Base-by-base conservation (phyloP, 192 early-diverging fungal genomes). In the Coemansia sp. region DNA sequence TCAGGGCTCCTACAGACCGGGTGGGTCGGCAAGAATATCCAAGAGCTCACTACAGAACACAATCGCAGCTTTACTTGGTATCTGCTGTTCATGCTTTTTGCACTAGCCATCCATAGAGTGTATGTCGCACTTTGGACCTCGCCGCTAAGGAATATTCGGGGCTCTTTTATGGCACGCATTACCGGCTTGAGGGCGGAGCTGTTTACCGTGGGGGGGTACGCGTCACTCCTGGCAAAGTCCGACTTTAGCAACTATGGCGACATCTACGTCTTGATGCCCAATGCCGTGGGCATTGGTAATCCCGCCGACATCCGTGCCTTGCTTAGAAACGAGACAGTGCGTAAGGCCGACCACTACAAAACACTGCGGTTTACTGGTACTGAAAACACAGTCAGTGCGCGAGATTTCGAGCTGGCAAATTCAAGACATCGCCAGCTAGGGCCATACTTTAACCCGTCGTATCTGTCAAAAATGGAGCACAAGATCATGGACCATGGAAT, bases 401-500 rank as follows among this genome's bases (percentile, higher is more conserved):
- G 55, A 11, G 79, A 82, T 14, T 56, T 65, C 18, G 79, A 76
- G 20, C 60, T 76, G 16, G 69, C 71, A 1, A 76, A 70, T 57
- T 59, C 64, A 21, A 63, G 74, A n/a, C 73, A 76, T 40, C 70
- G 74, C 38, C 71, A 76, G 65, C 64, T 82, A 21, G 71, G 57
- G 13, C 79, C 79, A 1, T 73, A 67, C 36, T 82, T 82, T 45
- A 82, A 70, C 18, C 60, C 65, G 0, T 42, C 63, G 9, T 73
- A 73, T 20, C 42, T 82, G 48, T 60, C 74, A 0, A 67, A 70
- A 21, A 76, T 82, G 74, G 74, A 82, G 40, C 42, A 51, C 3
- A 76, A 61, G 7, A 82, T 82, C 46, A 76, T 82, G 74, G 35
- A 76, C 37, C 64, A 68, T n/a, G 79, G 70, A 0, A 69, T 76